Conservation (phyloP, 2,329 filamentous ascomycete genomes). For the Cladosporium oxysporum region DNA sequence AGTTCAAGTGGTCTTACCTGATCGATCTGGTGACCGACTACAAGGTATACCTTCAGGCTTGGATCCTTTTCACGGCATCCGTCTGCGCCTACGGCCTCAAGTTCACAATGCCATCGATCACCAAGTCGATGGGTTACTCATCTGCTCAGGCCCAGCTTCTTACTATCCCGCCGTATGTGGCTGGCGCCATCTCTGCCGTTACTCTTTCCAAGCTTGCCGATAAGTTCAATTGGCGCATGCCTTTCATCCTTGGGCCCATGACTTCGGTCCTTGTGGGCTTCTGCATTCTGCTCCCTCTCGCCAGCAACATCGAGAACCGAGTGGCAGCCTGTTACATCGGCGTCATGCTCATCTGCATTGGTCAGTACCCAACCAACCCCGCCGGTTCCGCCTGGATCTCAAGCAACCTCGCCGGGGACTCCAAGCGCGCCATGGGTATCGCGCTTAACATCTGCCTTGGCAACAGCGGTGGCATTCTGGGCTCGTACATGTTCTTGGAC, state of each 20-base stretch:
- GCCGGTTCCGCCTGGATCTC: slow-evolving; percentile 33
- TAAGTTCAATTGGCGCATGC: slow-evolving; percentile 55
- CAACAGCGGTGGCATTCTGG: slow-evolving; percentile 47
- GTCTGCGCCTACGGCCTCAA: slow-evolving; percentile 37
- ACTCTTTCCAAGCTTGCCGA: slow-evolving; percentile 58
- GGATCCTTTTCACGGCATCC: slow-evolving; percentile 28
- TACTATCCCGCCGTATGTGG: slow-evolving; percentile 35
- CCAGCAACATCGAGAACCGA: slow-evolving; percentile 25
- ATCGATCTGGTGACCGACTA: slow-evolving; percentile 28
- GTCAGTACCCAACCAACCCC: slow-evolving; percentile 31
- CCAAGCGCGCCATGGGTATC: slow-evolving; percentile 42
- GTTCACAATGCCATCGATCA: slow-evolving; percentile 53
- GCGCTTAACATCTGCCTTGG: slow-evolving; percentile 43
- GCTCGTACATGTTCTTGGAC: slow-evolving; percentile 39
- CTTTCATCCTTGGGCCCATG: slow-evolving; percentile 53
- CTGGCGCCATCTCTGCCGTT: slow-evolving; percentile 35
- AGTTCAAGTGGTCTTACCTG: slow-evolving; percentile 31
- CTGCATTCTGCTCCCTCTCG: slow-evolving; percentile 26
- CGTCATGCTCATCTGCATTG: slow-evolving; percentile 31
- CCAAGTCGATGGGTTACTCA: slow-evolving; percentile 50
- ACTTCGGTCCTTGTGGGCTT: slow-evolving; percentile 26
- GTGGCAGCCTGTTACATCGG: slow-evolving; percentile 47
- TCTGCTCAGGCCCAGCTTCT: slow-evolving; percentile 29
- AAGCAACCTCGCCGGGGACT: slow-evolving; percentile 36
- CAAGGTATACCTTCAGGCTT: slow-evolving; percentile 29